These are phyloP conservation scores for Suillus luteus DNA, from an alignment of 768 basidiomycete genomes.

Conservation along the genomic window DNA sequence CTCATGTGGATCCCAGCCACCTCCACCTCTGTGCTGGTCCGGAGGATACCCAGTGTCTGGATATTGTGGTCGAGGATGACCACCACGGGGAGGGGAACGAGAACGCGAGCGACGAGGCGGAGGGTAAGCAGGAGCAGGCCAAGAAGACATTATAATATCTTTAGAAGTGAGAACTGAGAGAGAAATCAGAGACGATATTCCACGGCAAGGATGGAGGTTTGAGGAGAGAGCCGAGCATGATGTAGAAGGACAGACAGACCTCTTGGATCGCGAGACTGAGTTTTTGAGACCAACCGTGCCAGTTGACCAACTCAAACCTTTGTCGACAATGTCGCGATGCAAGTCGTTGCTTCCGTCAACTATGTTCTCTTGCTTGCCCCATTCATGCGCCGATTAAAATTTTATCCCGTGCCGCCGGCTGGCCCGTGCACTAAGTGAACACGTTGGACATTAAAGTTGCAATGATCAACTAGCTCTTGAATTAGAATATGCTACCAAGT, in stretches of 20 bases:
- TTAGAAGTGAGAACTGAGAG: constrained; percentile 43
- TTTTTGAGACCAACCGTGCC: constrained; percentile 35
- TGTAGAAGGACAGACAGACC: constrained; percentile 90
- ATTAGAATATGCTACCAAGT: constrained; percentile 56
- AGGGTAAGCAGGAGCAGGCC: constrained; percentile 71
- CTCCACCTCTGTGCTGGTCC: constrained; percentile 61
- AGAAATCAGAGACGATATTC: constrained; percentile 48
- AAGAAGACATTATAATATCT: constrained; percentile 67
- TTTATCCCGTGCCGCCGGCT: constrained; percentile 11
- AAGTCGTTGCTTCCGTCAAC: constrained; percentile 25
- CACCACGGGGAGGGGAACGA: constrained; percentile 64
- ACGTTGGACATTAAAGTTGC: constrained; percentile 8
- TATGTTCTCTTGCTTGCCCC: constrained; percentile 19
- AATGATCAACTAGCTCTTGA: not conserved
- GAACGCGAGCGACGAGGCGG: constrained; percentile 80
- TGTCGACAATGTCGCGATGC: constrained; percentile 60
- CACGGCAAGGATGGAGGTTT: constrained; percentile 57
- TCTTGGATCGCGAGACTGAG: constrained; percentile 62
- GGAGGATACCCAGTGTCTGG: constrained; percentile 56
- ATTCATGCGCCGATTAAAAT: constrained; percentile 29
- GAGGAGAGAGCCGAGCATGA: constrained; percentile 81
- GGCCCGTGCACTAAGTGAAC: constrained; percentile 17
- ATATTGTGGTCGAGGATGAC: constrained; percentile 56
- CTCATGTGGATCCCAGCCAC: constrained; percentile 72
- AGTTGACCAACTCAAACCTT: constrained; percentile 39